Conservation (phyloP, 495 filamentous ascomycete genomes). For the Amphirosellinia nigrospora region DNA sequence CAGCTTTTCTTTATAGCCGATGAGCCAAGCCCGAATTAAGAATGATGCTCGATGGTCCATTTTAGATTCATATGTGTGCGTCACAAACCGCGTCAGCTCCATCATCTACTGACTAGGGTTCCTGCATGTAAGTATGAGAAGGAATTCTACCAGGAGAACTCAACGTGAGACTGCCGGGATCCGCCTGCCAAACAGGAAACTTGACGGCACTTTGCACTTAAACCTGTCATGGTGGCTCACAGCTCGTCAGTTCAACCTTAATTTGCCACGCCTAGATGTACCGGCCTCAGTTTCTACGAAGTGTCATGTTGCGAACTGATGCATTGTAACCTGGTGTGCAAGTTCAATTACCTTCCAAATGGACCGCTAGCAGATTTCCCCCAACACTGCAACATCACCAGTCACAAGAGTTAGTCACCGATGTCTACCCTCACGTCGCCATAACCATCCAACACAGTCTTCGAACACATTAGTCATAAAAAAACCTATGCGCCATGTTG, state of each 20-base stretch:
- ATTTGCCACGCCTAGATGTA: neutral
- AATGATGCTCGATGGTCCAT: neutral
- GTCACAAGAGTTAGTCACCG: neutral
- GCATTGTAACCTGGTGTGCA: neutral
- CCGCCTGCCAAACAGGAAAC: neutral
- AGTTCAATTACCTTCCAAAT: constrained; percentile 10
- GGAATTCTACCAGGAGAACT: neutral
- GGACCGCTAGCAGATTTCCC: neutral
- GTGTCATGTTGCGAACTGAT: neutral
- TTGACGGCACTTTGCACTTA: neutral
- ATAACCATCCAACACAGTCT: neutral
- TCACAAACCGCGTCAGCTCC: constrained; percentile 20
- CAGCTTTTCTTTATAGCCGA: neutral
- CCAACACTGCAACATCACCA: neutral
- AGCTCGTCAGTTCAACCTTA: neutral
- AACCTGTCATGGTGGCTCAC: neutral
- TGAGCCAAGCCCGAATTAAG: neutral
- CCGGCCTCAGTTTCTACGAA: neutral
- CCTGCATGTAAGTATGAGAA: neutral
- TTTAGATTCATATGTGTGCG: constrained; percentile 8
- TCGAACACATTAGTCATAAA: neutral
- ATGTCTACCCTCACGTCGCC: neutral
- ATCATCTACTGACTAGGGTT: neutral
- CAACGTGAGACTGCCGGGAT: neutral
- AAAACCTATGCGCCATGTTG: neutral